Evolutionary conservation across 2,329 filamentous ascomycete genomes (phyloP), one percentile per base, ranked within the genome.

Genomic region (Didymella arachidicola): DNA sequence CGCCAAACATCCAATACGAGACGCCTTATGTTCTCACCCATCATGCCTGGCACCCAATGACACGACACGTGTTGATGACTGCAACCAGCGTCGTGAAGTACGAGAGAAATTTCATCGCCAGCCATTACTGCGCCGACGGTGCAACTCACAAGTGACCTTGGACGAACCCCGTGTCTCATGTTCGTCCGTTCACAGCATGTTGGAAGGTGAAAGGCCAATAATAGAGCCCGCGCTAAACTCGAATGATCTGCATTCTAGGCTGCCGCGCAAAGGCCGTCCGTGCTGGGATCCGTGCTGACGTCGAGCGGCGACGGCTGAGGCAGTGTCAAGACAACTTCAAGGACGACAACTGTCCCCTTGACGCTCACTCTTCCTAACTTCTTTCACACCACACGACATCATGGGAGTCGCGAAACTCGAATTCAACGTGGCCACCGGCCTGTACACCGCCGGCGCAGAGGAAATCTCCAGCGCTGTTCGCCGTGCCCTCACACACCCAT

Each of bases 381-480:
- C 41, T 41, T 25, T 52, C 47, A 47, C 36, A 44, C 47, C 19
- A 6, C 22, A 39, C 44, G n/a, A 38, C 25, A 56, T 32, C 48
- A 55, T 60, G 57, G 53, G 53, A 30, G 45, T 50, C 12, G 25
- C 36, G 12, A 51, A 43, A 50, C 50, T 60, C 16, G 36, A 47
- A 25, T 60, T 60, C 25, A 42, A 60, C 42, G 51, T 53, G 16
- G 38, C 42, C 39, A 52, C 52, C 3, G 52, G 57, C 45, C 45
- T 59, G 14, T 59, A 59, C 46, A 44, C 52, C 12, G 39, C 50
- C 16, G 46, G 45, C 34, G 47, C 43, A 14, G 48, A 53, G 41
- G 70, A 75, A 66, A 53, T 76, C 59, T 51, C 63, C 30, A 69
- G 73, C 60, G 62, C 71, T 54, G 67, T 70, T 50, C 72, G 72